Conservation (phyloP, 805 yeast species). For the Isabelozyma gotoi region DNA sequence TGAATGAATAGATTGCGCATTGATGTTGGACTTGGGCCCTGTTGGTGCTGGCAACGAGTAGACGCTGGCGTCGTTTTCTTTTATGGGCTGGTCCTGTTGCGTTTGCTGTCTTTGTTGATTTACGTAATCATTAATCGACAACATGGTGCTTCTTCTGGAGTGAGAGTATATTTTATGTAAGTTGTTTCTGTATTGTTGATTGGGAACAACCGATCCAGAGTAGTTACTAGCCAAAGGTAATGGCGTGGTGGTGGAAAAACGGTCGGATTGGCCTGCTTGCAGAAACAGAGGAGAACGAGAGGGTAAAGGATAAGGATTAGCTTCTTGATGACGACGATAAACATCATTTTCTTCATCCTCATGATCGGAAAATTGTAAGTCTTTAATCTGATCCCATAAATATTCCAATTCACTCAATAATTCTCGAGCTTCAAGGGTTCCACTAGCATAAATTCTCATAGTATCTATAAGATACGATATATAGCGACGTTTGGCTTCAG, state of each 20-base stretch:
- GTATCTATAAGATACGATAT: conserved; percentile 69
- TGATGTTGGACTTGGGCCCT: conserved; percentile 1
- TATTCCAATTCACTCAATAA: conserved; percentile 66
- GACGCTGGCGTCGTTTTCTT: conserved; percentile 14
- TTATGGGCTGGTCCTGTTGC: conserved; percentile 13
- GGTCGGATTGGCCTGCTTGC: conserved; percentile 30
- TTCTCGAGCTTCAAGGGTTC: conserved; percentile 65
- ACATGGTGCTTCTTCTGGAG: conserved; percentile 37
- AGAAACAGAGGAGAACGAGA: conserved; percentile 34
- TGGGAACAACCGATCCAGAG: conserved; percentile 19
- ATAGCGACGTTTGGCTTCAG: conserved; percentile 74
- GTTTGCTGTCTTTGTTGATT: conserved; percentile 29
- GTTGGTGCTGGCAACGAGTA: conserved; percentile 16
- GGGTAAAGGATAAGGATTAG: conserved; percentile 22
- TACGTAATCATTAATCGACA: conserved; percentile 35
- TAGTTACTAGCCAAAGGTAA: conserved; percentile 28
- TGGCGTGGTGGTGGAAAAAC: conserved; percentile 38
- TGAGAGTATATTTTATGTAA: conserved; percentile 45
- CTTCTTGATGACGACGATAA: conserved; percentile 11
- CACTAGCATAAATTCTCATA: conserved; percentile 67
- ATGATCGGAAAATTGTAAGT: conserved; percentile 36
- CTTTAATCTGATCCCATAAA: conserved; percentile 72
- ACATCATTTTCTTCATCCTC: conserved; percentile 22
- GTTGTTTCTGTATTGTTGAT: conserved; percentile 31
- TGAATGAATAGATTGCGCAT: conserved; percentile 9